phyloP scores from a whole-genome alignment of 192 early-diverging fungal species.

The Fimicolochytrium jonesii region DNA sequence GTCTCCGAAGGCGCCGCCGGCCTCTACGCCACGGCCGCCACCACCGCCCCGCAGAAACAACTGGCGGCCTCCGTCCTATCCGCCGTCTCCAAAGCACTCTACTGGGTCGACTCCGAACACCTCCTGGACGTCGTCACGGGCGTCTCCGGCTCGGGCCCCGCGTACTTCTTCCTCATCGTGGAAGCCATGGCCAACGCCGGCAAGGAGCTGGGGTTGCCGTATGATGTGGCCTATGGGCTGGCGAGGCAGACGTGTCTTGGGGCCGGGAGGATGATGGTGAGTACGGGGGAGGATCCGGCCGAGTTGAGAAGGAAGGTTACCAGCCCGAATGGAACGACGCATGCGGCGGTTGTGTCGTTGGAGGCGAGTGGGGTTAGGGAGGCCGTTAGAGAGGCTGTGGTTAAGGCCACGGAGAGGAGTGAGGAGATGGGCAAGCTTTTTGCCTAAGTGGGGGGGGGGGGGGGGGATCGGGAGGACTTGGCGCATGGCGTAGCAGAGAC shows the following conservation, averaged over 20 bases:
- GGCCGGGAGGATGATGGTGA: conserved; percentile 79
- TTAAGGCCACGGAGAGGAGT: conserved; percentile 64
- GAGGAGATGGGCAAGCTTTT: conserved; percentile 62
- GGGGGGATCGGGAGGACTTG: no score
- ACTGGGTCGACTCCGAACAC: conserved; percentile 74
- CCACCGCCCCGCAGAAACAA: conserved; percentile 57
- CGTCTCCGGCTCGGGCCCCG: conserved; percentile 87
- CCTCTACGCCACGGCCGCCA: conserved; percentile 62
- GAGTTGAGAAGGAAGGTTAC: conserved; percentile 86
- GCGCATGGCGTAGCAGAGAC: no score
- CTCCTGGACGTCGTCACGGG: conserved; percentile 85
- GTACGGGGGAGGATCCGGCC: conserved; percentile 62
- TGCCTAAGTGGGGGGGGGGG: no score
- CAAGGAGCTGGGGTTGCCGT: conserved; percentile 66
- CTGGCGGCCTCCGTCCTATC: conserved; percentile 65
- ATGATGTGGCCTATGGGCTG: conserved; percentile 68
- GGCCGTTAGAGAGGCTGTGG: conserved; percentile 52
- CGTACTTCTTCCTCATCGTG: conserved; percentile 92
- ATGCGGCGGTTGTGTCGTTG: conserved; percentile 79
- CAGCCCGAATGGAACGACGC: conserved; percentile 87
- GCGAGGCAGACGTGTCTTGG: conserved; percentile 91
- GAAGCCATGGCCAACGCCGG: conserved; percentile 84
- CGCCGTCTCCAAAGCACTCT: conserved; percentile 74
- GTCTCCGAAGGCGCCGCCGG: conserved; percentile 85
- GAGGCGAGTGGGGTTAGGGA: conserved; percentile 56